Percentiles rank a stretch among this genome's conserved stretches.
These are phyloP conservation scores for Bipolaris sorokiniana DNA, from an alignment of 2,329 filamentous ascomycete species.

Conservation along the genomic window DNA sequence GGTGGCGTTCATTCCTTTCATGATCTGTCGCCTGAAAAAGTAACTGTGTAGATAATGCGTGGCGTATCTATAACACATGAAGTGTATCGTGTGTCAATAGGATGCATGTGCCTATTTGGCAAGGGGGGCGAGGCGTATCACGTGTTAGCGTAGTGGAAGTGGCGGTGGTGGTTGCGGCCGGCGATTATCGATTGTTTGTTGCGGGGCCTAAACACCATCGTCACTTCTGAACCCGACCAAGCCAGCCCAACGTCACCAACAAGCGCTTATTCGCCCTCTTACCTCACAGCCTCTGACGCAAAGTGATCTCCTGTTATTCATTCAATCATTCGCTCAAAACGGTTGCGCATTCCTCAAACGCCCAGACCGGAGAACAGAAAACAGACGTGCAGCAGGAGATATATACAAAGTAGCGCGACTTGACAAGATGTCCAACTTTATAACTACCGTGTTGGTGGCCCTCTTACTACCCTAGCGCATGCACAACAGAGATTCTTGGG, in stretches of 20 bases:
- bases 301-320: background rate
- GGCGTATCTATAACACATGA: no score
- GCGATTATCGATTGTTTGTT: constrained; percentile 26
- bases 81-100: background rate
- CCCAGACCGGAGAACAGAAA: background rate
- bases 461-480: constrained; percentile 6
- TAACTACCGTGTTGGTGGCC: constrained; percentile 77
- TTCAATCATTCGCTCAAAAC: constrained; percentile 12
- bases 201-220: constrained; percentile 32
- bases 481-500: constrained; percentile 1
- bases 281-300: background rate
- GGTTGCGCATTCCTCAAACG: constrained; percentile 24
- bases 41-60: no score
- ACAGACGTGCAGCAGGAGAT: background rate
- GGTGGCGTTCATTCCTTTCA: background rate
- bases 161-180: constrained; percentile 14
- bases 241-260: constrained; percentile 15
- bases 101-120: background rate
- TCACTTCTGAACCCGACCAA: constrained; percentile 7
- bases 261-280: background rate
- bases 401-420: background rate
- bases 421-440: constrained; percentile 65
- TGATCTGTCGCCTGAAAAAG: no score
- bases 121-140: constrained; percentile 6
- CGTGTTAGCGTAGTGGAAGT: constrained; percentile 22